Percentiles rank a stretch among this genome's conserved stretches.
Evolutionary conservation across 257 asterid species (phyloP).

Genomic region (Echium plantagineum): DNA sequence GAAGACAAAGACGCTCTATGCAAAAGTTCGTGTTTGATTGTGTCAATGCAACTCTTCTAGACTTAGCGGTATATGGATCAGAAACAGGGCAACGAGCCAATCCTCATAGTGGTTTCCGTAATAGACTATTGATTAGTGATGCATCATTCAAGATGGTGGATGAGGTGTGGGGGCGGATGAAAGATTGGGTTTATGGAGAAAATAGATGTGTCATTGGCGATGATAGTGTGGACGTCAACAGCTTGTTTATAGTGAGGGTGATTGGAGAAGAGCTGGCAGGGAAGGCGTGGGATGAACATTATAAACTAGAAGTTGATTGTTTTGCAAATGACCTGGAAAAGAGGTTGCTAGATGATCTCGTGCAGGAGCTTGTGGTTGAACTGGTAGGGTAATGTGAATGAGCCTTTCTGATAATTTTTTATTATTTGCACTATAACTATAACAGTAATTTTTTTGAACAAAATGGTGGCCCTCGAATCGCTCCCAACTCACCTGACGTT

Average conservation of each 20-base stretch:
- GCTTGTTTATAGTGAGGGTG: slow-evolving; percentile 52
- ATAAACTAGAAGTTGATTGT: slow-evolving; percentile 42
- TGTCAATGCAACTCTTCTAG: slow-evolving; percentile 54
- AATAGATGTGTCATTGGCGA: slow-evolving; percentile 16
- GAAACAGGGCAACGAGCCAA: slow-evolving; percentile 27
- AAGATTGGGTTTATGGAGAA: slow-evolving; percentile 45
- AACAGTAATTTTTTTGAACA: not conserved
- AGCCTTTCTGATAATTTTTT: slow-evolving; percentile 12
- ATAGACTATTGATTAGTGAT: slow-evolving; percentile 8
- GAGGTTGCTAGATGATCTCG: slow-evolving; percentile 60
- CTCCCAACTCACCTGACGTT: no score
- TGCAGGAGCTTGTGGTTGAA: slow-evolving; percentile 54
- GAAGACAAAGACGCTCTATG: slow-evolving; percentile 62
- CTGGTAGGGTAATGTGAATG: slow-evolving; percentile 32
- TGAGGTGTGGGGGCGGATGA: slow-evolving; percentile 58
- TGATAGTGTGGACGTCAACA: slow-evolving; percentile 37
- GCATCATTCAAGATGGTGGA: slow-evolving; percentile 28
- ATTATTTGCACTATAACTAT: not conserved
- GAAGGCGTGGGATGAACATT: slow-evolving; percentile 47
- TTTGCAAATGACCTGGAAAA: slow-evolving; percentile 54
- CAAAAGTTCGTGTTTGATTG: slow-evolving; percentile 83
- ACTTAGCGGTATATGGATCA: slow-evolving; percentile 38
- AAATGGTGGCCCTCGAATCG: not conserved
- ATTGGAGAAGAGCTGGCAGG: slow-evolving; percentile 63
- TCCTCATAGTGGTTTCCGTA: slow-evolving; percentile 19